A percentile compares a stretch with the other conserved stretches of the same genome.
Conservation (phyloP, 441 rosid species). For the Daphne laureola region DNA sequence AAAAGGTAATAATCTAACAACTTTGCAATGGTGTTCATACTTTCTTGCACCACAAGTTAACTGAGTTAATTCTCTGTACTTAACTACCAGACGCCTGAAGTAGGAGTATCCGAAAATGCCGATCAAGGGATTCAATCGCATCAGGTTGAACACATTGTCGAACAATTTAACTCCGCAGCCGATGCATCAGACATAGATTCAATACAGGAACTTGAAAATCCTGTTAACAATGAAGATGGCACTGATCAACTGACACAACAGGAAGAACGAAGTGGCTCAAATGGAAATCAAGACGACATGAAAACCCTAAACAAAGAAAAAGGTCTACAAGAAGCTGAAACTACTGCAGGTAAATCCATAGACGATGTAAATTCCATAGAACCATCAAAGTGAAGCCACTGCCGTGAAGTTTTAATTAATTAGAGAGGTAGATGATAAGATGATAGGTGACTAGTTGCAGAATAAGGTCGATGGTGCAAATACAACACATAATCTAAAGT, state of each 20-base stretch:
- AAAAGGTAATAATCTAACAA: slow-evolving; percentile 19
- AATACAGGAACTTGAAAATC: slow-evolving; percentile 11
- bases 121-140: slow-evolving; percentile 4
- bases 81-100: slow-evolving; percentile 12
- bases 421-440: slow-evolving; percentile 1
- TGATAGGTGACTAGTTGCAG: too few species aligned
- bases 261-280: slow-evolving; percentile 10
- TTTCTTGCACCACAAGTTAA: not conserved
- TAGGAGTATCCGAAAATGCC: not conserved
- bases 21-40: too few species aligned
- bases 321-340: not conserved
- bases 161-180: slow-evolving; percentile 1
- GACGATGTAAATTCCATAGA: not conserved
- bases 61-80: not conserved
- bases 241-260: not conserved
- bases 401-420: too few species aligned
- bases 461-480: too few species aligned
- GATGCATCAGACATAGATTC: slow-evolving; percentile 6
- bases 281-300: not conserved
- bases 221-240: slow-evolving; percentile 6
- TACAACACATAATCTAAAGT: too few species aligned
- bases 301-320: slow-evolving; percentile 4
- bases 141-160: slow-evolving; percentile 1
- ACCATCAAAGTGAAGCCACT: not conserved
- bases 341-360: too few species aligned